Evolutionary conservation across 257 asterid genomes (phyloP), one percentile per base, ranked within the genome.

Genomic region (Lithospermum erythrorhizon): DNA sequence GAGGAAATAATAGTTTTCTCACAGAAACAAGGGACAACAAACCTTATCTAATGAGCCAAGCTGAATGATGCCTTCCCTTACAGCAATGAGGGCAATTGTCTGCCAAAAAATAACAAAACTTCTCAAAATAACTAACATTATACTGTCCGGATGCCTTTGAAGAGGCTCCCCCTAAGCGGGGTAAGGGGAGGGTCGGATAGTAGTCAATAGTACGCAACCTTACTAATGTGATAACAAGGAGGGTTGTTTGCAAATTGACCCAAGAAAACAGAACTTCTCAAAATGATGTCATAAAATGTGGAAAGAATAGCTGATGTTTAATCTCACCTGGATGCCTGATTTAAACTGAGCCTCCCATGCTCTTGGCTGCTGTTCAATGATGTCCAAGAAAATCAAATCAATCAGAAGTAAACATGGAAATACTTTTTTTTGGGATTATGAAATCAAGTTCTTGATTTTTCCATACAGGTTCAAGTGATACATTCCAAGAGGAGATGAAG

Each of bases 311-410:
- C 22, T 57, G 45, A 0, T 21, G 51, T 61, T 53, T 58, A 48
- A 32, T 63, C 56, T 63, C 20, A 82, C 96, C 94, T 87, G 89
- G 71, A 87, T 85, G 75, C 96, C 96, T 60, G 96, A 83, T 68
- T 72, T 78, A 70, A 87, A 87, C 70, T 85, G 96, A 71, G 79
- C 79, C 56, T 86, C 96, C 96, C 95, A 85, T 70, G 86, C 86
- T 75, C 82, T 85, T 58, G 96, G 95, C 66, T 85, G 89, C 96
- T 87, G 76, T 61, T 27, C 49, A 53, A 24, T 6, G 9, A 61
- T 57, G 58, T 15, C 61, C 20, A 61, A 61, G 62, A 65, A 63
- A 59, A 47, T 61, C 45, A 56, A 25, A 21, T 53, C 18, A 59
- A n/a, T 30, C 22, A 55, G 22, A 23, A 20, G 29, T 53, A 29